These are phyloP conservation scores for Tripterygium wilfordii DNA, from an alignment of 177 flowering plant species.

Conservation along the genomic window DNA sequence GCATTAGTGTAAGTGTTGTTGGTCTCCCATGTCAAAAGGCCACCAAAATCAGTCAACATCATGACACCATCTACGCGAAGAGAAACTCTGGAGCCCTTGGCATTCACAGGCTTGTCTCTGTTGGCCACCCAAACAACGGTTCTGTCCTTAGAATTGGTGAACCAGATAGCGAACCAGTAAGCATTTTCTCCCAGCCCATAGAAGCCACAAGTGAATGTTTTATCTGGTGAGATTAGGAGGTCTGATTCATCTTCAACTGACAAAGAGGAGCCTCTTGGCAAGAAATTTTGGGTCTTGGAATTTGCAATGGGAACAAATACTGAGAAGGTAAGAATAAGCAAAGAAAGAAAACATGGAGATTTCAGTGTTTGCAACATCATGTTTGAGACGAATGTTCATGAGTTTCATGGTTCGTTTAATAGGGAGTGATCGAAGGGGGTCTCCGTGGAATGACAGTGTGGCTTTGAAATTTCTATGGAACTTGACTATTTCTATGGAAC, in stretches of 20 bases:
- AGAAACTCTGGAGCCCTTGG: slow-evolving; percentile 18
- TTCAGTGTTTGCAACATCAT: too few species aligned
- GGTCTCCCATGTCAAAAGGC: slow-evolving; percentile 23
- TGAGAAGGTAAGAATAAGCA: slow-evolving; percentile 3
- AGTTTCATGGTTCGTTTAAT: too few species aligned
- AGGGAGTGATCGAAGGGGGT: too few species aligned
- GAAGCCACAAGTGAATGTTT: slow-evolving; percentile 41
- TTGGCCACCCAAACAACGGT: slow-evolving; percentile 43
- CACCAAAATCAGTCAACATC: slow-evolving; percentile 25
- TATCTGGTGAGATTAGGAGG: slow-evolving; percentile 24
- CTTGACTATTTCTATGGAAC: too few species aligned
- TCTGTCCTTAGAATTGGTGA: slow-evolving; percentile 19
- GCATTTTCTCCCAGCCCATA: too few species aligned
- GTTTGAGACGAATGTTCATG: too few species aligned
- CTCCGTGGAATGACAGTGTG: too few species aligned
- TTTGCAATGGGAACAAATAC: slow-evolving; percentile 1
- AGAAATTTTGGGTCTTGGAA: slow-evolving; percentile 4
- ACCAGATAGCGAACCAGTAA: slow-evolving; percentile 43
- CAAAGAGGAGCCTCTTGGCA: slow-evolving; percentile 20
- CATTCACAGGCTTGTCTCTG: slow-evolving; percentile 32
- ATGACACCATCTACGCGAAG: slow-evolving; percentile 17
- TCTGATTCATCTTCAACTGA: slow-evolving; percentile 21
- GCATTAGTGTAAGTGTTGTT: slow-evolving; percentile 15
- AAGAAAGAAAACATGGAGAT: too few species aligned
- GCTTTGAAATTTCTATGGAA: too few species aligned